A percentile compares a stretch with the other conserved stretches of the same genome.
phyloP scores from a whole-genome alignment of 2,329 filamentous ascomycete genomes.

The Aureobasidium sp. region DNA sequence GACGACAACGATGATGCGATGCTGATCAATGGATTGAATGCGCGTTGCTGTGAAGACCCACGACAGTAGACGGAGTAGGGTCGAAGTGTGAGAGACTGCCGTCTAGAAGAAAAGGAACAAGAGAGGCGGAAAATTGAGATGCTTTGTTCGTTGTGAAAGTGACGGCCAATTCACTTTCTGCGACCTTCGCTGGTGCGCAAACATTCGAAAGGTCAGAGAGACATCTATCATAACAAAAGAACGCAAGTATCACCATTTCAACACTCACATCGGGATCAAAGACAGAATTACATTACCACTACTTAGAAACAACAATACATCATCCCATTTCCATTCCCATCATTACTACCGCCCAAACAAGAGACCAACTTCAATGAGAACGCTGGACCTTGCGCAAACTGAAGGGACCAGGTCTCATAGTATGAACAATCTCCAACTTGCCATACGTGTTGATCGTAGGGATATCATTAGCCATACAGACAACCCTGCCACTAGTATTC shows the following conservation, averaged over 20 bases:
- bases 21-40: too few species aligned
- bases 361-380: not conserved
- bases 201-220: not conserved
- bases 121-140: too few species aligned
- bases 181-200: too few species aligned
- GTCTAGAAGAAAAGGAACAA: too few species aligned
- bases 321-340: not conserved
- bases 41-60: not conserved
- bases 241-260: too few species aligned
- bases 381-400: not conserved
- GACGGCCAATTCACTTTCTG: not conserved
- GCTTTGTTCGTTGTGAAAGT: not conserved
- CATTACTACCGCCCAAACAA: not conserved
- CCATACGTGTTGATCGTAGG: not conserved
- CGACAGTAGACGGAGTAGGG: not conserved
- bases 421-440: not conserved
- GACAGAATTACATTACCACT: not conserved
- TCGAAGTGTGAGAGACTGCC: too few species aligned
- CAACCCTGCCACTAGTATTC: not conserved
- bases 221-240: not conserved
- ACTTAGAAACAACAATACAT: not conserved
- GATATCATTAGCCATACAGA: not conserved
- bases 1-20: not conserved
- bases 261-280: not conserved
- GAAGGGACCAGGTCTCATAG: not conserved